Evolutionary conservation across 805 yeast genomes (phyloP).

Genomic region (Teunomyces stri): DNA sequence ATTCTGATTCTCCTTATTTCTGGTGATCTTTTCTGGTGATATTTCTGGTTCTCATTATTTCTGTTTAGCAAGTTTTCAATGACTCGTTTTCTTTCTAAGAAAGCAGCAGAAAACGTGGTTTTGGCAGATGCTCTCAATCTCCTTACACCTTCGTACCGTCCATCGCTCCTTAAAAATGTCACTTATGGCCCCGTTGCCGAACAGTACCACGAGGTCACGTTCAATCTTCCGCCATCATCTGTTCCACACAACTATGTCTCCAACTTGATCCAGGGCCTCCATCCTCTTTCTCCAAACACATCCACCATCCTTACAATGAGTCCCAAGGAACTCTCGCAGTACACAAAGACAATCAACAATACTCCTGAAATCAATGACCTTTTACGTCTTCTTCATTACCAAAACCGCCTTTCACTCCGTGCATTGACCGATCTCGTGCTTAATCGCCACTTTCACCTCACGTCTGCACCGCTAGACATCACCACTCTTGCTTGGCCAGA

Average conservation of each 20-base stretch:
- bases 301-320: constrained; percentile 14
- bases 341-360: constrained; percentile 14
- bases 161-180: constrained; percentile 27
- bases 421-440: constrained; percentile 26
- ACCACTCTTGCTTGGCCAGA: constrained; percentile 9
- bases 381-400: constrained; percentile 21
- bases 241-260: constrained; percentile 9
- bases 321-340: constrained; percentile 16
- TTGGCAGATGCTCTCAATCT: constrained; percentile 39
- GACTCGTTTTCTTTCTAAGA: not conserved
- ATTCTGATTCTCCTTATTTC: too few relatives aligned
- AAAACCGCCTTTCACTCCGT: constrained; percentile 24
- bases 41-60: too few relatives aligned
- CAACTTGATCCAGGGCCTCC: constrained; percentile 26
- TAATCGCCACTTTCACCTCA: constrained; percentile 21
- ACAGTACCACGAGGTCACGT: constrained; percentile 17
- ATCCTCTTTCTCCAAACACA: constrained; percentile 9
- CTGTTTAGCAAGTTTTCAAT: too few relatives aligned
- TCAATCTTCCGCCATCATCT: constrained; percentile 3
- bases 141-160: constrained; percentile 20
- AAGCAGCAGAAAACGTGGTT: constrained; percentile 14
- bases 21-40: too few relatives aligned
- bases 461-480: constrained; percentile 16
- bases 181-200: constrained; percentile 34
- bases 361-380: constrained; percentile 12